Percentiles rank a stretch among this genome's conserved stretches.
Evolutionary conservation across 1,284 basidiomycete genomes (phyloP).

Genomic region (Trichosporon coremiiforme): DNA sequence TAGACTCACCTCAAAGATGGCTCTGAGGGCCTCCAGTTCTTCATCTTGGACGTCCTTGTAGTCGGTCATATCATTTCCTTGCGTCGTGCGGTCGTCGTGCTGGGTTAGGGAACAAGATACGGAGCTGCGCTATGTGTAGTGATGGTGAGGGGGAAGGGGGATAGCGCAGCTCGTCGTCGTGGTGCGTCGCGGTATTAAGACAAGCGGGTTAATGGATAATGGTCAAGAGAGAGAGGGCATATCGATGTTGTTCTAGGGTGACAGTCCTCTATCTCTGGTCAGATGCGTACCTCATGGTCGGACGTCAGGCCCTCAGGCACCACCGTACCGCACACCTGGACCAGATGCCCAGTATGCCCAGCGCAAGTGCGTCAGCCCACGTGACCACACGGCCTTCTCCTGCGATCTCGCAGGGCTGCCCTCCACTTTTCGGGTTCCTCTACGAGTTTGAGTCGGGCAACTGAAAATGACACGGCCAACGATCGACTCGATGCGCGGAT

Average conservation of each 20-base stretch:
- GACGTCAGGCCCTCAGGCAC: constrained; percentile 4
- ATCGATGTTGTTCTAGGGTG: constrained; percentile 13
- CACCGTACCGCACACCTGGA: neutral
- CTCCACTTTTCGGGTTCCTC: neutral
- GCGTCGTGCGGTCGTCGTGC: neutral
- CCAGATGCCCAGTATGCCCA: neutral
- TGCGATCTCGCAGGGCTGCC: neutral
- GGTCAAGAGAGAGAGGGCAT: neutral
- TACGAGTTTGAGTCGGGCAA: neutral
- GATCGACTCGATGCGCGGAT: constrained; percentile 10
- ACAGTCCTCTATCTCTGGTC: constrained; percentile 5
- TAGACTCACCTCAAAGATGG: constrained; percentile 47
- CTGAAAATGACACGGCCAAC: no score
- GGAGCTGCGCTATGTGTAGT: constrained; percentile 14
- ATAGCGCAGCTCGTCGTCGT: constrained; percentile 13
- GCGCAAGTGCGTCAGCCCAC: neutral
- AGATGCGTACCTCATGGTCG: neutral
- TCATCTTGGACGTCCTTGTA: constrained; percentile 49
- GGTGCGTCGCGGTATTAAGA: neutral
- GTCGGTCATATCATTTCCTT: constrained; percentile 14
- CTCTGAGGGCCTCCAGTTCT: constrained; percentile 52
- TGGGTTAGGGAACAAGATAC: neutral
- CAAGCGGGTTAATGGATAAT: neutral
- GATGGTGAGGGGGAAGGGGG: neutral
- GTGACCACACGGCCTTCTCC: constrained; percentile 5